phyloP scores from a whole-genome alignment of 495 filamentous ascomycete genomes.

The Neohortaea acidophila region DNA sequence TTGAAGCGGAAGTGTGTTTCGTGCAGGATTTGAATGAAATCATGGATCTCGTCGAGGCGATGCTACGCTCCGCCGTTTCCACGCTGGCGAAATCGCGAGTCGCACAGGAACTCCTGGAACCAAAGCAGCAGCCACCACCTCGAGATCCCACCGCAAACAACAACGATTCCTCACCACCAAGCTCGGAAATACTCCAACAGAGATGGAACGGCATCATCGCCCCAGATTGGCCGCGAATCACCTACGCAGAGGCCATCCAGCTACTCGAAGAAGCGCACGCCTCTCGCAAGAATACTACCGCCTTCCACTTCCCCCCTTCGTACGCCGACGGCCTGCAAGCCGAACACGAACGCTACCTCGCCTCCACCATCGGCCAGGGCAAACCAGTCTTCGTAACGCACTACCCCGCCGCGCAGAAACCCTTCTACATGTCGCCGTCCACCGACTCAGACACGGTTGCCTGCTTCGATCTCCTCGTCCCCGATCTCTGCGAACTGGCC shows the following conservation, averaged over 20 bases:
- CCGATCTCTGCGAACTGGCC: slow-evolving; percentile 74
- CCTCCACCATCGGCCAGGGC: slow-evolving; percentile 49
- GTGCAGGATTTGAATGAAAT: slow-evolving; percentile 50
- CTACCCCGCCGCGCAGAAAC: slow-evolving; percentile 73
- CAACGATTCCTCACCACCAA: too few species aligned
- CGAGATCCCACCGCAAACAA: slow-evolving; percentile 21
- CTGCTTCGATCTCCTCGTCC: slow-evolving; percentile 90
- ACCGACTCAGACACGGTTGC: slow-evolving; percentile 45
- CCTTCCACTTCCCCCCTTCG: slow-evolving; percentile 49
- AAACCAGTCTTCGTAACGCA: slow-evolving; percentile 77
- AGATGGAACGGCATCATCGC: slow-evolving; percentile 57
- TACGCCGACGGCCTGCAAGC: slow-evolving; percentile 70
- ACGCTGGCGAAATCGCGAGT: slow-evolving; percentile 40
- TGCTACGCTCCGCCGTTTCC: slow-evolving; percentile 48
- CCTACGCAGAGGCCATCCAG: slow-evolving; percentile 65
- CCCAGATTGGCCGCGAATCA: slow-evolving; percentile 63
- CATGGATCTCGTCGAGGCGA: slow-evolving; percentile 63
- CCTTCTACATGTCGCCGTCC: slow-evolving; percentile 86
- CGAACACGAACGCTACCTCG: slow-evolving; percentile 86
- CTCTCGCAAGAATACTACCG: slow-evolving; percentile 25
- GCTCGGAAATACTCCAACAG: slow-evolving; percentile 39
- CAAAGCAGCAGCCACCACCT: slow-evolving; percentile 16
- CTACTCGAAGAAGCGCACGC: slow-evolving; percentile 45
- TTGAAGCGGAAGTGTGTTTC: slow-evolving; percentile 80
- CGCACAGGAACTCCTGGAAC: slow-evolving; percentile 45